These are phyloP conservation scores for Solanum chmielewskii DNA, from an alignment of 257 asterid species.

Conservation along the genomic window DNA sequence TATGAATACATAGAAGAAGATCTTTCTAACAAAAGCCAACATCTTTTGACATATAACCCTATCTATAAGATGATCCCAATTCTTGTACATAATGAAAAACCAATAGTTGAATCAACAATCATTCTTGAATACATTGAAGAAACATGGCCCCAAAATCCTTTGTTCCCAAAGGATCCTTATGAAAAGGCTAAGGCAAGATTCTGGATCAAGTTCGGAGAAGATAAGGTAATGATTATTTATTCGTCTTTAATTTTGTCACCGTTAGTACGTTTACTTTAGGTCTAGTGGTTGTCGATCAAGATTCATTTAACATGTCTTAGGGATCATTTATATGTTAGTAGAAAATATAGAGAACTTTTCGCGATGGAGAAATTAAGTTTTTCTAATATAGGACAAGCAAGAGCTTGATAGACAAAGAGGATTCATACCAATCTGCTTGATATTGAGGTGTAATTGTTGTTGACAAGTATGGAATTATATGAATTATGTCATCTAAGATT, in stretches of 20 bases:
- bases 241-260: background rate
- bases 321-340: background rate
- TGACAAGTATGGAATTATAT: background rate
- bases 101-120: constrained; percentile 14
- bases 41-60: constrained; percentile 10
- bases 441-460: background rate
- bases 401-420: background rate
- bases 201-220: constrained; percentile 10
- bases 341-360: background rate
- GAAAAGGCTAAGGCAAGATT: constrained; percentile 17
- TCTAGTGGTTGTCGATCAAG: background rate
- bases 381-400: background rate
- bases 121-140: constrained; percentile 26
- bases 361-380: background rate
- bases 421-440: background rate
- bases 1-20: constrained; percentile 18
- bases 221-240: background rate
- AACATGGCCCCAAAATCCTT: constrained; percentile 16
- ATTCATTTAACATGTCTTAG: background rate
- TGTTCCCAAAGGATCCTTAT: constrained; percentile 5
- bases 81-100: constrained; percentile 10
- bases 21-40: constrained; percentile 10
- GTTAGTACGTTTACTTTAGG: background rate
- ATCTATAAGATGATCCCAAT: constrained; percentile 15
- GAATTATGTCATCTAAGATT: background rate